Conservation (phyloP, 2,329 filamentous ascomycete species). For the Phaeosphaeriaceae sp. region DNA sequence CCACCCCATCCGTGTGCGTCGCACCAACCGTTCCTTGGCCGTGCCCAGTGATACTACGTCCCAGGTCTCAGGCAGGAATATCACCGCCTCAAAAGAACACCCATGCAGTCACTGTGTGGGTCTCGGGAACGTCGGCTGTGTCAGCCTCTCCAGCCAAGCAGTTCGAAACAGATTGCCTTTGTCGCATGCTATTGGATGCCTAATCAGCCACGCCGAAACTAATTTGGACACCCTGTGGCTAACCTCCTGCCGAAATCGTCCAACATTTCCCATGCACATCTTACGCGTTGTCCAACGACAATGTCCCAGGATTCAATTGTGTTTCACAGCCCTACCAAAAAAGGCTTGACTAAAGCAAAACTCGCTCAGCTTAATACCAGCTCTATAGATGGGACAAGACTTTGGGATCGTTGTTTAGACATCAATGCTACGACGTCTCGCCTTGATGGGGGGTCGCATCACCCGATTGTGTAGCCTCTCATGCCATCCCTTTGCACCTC, state of each 20-base stretch:
- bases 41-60: slow-evolving; percentile 33
- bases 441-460: slow-evolving; percentile 1
- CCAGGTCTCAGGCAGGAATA: slow-evolving; percentile 32
- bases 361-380: no score
- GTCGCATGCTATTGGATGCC: not conserved
- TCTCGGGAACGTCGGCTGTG: slow-evolving; percentile 18
- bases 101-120: slow-evolving; percentile 10
- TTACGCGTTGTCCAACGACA: no score
- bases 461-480: slow-evolving; percentile 10
- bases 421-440: not conserved
- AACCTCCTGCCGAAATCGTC: not conserved
- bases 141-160: slow-evolving; percentile 16
- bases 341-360: no score
- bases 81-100: slow-evolving; percentile 10
- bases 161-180: slow-evolving; percentile 14
- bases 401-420: not conserved
- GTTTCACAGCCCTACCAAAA: no score
- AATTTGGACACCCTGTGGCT: not conserved
- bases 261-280: not conserved
- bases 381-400: no score
- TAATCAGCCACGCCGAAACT: not conserved
- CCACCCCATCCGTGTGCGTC: no score
- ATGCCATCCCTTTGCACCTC: slow-evolving; percentile 12
- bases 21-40: not conserved
- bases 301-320: no score